Conservation (phyloP, 129 eudicot genomes). For the Pulicaria dysenterica region DNA sequence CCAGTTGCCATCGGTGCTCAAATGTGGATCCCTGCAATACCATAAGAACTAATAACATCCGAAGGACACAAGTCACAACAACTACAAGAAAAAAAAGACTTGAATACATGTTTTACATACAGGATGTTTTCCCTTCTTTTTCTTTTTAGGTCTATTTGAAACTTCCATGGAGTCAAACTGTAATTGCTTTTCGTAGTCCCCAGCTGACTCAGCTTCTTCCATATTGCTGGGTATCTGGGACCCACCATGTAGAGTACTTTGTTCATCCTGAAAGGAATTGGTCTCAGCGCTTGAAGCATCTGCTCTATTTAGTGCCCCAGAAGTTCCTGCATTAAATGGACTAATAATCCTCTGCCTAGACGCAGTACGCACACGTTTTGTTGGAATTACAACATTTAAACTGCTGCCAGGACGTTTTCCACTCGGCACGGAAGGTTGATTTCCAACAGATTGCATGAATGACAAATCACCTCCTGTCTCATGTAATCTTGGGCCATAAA, state of each 20-base stretch:
- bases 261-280: constrained; percentile 95
- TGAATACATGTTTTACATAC: constrained; percentile 37
- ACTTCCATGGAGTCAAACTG: constrained; percentile 69
- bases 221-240: constrained; percentile 51
- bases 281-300: constrained; percentile 99
- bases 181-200: constrained; percentile 69
- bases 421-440: constrained; percentile 48
- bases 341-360: constrained; percentile 80
- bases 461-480: constrained; percentile 55
- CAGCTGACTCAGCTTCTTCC: constrained; percentile 90
- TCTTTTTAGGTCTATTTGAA: constrained; percentile 78
- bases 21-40: constrained; percentile 58
- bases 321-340: constrained; percentile 66
- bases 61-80: background rate
- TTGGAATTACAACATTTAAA: constrained; percentile 76
- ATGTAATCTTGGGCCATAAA: constrained; percentile 54
- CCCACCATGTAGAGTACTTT: constrained; percentile 71
- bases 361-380: constrained; percentile 92
- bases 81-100: constrained; percentile 6
- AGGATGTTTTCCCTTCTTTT: constrained; percentile 80
- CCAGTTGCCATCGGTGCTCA: constrained; percentile 77
- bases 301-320: constrained; percentile 70
- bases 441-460: constrained; percentile 45
- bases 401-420: constrained; percentile 72
- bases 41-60: background rate